These are phyloP conservation scores for Astrocystis sublimbata DNA, from an alignment of 495 filamentous ascomycete genomes.

Conservation along the genomic window DNA sequence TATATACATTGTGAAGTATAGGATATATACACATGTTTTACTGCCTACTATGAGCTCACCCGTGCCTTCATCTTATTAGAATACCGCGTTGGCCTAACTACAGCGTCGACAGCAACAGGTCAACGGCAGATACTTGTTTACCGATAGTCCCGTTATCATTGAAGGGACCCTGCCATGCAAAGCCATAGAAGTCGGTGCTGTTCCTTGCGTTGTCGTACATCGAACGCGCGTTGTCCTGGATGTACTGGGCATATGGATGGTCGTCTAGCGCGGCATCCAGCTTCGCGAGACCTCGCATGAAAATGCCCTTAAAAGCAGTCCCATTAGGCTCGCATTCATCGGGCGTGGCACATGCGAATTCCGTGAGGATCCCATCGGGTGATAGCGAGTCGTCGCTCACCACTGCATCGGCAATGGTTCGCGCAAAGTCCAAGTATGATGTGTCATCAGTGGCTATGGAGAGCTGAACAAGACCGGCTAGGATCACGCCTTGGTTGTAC, in stretches of 20 bases:
- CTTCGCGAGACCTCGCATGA: slow-evolving; percentile 61
- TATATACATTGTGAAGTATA: no score
- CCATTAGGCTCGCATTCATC: slow-evolving; percentile 56
- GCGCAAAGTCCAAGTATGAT: slow-evolving; percentile 54
- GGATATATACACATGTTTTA: no score
- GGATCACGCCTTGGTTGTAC: slow-evolving; percentile 74
- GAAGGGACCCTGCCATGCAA: slow-evolving; percentile 61
- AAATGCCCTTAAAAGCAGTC: slow-evolving; percentile 74
- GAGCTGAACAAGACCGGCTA: slow-evolving; percentile 66
- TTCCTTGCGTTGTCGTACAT: slow-evolving; percentile 58
- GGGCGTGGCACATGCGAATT: slow-evolving; percentile 51
- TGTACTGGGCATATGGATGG: slow-evolving; percentile 50
- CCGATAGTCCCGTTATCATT: slow-evolving; percentile 44
- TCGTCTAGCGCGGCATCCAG: slow-evolving; percentile 51
- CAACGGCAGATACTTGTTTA: slow-evolving; percentile 62
- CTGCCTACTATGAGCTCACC: no score
- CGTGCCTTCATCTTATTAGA: no score
- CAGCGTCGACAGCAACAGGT: slow-evolving; percentile 57
- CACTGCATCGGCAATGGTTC: slow-evolving; percentile 58
- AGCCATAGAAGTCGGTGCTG: slow-evolving; percentile 48
- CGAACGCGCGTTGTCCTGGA: slow-evolving; percentile 56
- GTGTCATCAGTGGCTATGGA: slow-evolving; percentile 37
- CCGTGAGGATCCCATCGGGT: slow-evolving; percentile 58
- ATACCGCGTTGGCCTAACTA: background rate
- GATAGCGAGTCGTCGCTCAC: slow-evolving; percentile 49